Evolutionary conservation across 108 stramenopile genomes (phyloP).

Genomic region (Poteriospumella lacustris): DNA sequence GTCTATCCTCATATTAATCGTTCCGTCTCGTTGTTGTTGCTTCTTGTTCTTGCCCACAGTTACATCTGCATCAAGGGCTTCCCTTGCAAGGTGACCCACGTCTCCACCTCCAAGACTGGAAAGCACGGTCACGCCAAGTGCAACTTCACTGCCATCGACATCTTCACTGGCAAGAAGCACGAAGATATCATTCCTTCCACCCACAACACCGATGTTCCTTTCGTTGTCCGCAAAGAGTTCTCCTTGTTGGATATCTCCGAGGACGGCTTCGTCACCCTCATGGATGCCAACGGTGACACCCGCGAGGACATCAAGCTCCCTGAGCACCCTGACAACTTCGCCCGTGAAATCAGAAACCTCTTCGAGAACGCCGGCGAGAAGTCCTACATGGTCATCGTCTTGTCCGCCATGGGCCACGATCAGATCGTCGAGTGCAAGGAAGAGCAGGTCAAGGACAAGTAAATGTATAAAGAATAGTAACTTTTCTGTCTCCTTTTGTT

Average conservation of each 20-base stretch:
- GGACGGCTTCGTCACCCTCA: constrained; percentile 88
- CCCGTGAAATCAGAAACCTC: constrained; percentile 80
- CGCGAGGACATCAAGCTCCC: constrained; percentile 96
- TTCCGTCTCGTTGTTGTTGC: background rate
- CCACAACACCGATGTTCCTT: constrained; percentile 91
- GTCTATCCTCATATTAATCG: background rate
- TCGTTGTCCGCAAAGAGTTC: constrained; percentile 89
- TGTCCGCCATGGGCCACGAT: constrained; percentile 57
- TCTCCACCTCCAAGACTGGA: constrained; percentile 67
- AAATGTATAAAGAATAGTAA: background rate
- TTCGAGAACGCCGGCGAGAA: constrained; percentile 80
- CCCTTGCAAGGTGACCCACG: constrained; percentile 78
- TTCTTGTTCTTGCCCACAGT: background rate
- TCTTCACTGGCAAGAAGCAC: constrained; percentile 98
- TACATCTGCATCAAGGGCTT: constrained; percentile 76
- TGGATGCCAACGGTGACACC: constrained; percentile 93
- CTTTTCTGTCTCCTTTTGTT: background rate
- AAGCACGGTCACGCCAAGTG: constrained; percentile 99
- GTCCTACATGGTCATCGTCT: constrained; percentile 45
- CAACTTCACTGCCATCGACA: constrained; percentile 95
- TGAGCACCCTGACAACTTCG: constrained; percentile 74
- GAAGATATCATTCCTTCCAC: constrained; percentile 98
- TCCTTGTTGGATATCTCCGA: constrained; percentile 92
- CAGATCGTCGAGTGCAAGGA: constrained; percentile 38
- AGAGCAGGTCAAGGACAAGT: constrained; percentile 14